Conservation (phyloP, 2,329 filamentous ascomycete species). For the Arthrobotrys sinensis region DNA sequence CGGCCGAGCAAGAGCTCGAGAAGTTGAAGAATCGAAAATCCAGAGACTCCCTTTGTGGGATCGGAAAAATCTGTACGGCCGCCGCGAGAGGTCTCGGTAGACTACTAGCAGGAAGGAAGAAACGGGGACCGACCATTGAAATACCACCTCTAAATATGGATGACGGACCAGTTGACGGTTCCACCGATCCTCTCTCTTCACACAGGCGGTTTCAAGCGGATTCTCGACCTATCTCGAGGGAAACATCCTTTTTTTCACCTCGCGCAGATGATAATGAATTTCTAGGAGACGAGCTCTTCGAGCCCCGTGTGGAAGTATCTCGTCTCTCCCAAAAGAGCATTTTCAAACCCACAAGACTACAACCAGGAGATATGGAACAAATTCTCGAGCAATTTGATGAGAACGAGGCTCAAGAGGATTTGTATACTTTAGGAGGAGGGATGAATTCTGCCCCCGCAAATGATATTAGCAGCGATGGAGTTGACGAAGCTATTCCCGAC, state of each 20-base stretch:
- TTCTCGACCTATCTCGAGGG: slow-evolving; percentile 15
- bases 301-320: slow-evolving; percentile 3
- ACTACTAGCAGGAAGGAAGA: not conserved
- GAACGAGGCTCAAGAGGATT: not conserved
- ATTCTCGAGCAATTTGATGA: slow-evolving; percentile 31
- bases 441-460: not conserved
- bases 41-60: not conserved
- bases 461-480: not conserved
- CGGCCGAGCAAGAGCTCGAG: not conserved
- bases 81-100: slow-evolving; percentile 13
- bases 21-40: not conserved
- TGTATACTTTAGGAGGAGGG: not conserved
- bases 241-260: slow-evolving; percentile 12
- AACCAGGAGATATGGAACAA: not conserved
- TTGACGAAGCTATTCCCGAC: slow-evolving; percentile 16
- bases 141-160: slow-evolving; percentile 7
- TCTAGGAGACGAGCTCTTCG: slow-evolving; percentile 7
- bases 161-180: not conserved
- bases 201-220: slow-evolving; percentile 2
- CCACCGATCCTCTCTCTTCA: slow-evolving; percentile 29
- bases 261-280: not conserved
- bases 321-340: not conserved
- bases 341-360: slow-evolving; percentile 19
- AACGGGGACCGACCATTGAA: slow-evolving; percentile 25
- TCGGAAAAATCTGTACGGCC: slow-evolving; percentile 24